Percentiles rank a stretch among this genome's conserved stretches.
These are phyloP conservation scores for Xylaria cubensis DNA, from an alignment of 495 filamentous ascomycete genomes.

Conservation along the genomic window DNA sequence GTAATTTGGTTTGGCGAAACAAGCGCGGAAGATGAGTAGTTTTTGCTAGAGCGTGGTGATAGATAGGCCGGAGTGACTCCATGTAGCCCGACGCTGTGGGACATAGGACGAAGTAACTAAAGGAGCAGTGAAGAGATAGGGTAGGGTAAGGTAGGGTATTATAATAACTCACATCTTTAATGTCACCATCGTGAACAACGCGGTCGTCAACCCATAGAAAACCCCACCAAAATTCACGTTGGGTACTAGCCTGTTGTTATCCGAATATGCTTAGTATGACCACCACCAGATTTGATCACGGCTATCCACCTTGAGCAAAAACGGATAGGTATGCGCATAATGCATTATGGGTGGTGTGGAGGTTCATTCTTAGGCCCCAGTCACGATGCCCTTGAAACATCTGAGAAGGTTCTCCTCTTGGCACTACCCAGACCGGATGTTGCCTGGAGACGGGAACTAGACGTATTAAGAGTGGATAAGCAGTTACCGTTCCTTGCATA, in stretches of 20 bases:
- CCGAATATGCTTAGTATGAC: neutral
- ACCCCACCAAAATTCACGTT: neutral
- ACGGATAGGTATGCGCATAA: neutral
- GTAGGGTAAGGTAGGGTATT: neutral
- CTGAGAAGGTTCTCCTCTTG: slow-evolving; percentile 16
- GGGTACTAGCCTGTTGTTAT: slow-evolving; percentile 1
- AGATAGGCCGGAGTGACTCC: neutral
- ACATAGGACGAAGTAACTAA: neutral
- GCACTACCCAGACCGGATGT: slow-evolving; percentile 8
- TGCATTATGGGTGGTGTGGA: slow-evolving; percentile 19
- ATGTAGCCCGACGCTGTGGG: neutral
- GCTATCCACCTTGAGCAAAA: neutral
- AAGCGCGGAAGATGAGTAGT: neutral
- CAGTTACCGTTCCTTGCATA: slow-evolving; percentile 17
- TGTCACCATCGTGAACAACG: slow-evolving; percentile 17
- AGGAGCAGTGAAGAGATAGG: neutral
- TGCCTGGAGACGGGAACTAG: slow-evolving; percentile 30
- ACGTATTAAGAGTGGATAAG: slow-evolving; percentile 18
- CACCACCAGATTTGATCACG: neutral
- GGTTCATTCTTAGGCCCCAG: neutral
- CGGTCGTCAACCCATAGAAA: neutral
- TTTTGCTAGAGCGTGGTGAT: neutral
- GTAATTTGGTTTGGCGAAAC: neutral
- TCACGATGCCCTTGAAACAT: slow-evolving; percentile 18
- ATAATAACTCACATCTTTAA: slow-evolving; percentile 14